Conservation (phyloP, 352 stramenopile species). For the Pythium brassicae region DNA sequence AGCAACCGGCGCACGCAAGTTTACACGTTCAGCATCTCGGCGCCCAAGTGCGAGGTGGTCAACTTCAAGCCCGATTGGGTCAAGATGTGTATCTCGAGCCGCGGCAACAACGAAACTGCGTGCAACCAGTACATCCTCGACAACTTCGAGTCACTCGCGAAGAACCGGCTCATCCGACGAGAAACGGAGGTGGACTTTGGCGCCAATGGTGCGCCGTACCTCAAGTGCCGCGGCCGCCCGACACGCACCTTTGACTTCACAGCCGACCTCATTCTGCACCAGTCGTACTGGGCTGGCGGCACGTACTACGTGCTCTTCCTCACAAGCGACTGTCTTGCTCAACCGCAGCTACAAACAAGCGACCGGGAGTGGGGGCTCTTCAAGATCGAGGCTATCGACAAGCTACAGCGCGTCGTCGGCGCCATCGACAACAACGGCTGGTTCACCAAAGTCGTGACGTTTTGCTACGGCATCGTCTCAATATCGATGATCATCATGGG, state of each 20-base stretch:
- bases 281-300: constrained; percentile 49
- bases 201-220: constrained; percentile 25
- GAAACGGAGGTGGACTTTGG: constrained; percentile 36
- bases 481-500: constrained; percentile 36
- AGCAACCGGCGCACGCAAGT: constrained; percentile 22
- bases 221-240: constrained; percentile 37
- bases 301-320: constrained; percentile 46
- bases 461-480: constrained; percentile 32
- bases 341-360: constrained; percentile 24
- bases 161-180: constrained; percentile 26
- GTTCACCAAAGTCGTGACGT: not conserved
- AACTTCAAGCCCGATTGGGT: constrained; percentile 37
- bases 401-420: constrained; percentile 24
- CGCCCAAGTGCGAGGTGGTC: constrained; percentile 30
- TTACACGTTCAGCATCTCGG: constrained; percentile 36
- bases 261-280: constrained; percentile 44
- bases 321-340: constrained; percentile 38
- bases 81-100: constrained; percentile 21
- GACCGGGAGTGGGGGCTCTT: constrained; percentile 44
- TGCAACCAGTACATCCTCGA: constrained; percentile 49
- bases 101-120: constrained; percentile 17
- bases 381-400: constrained; percentile 18
- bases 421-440: constrained; percentile 15
- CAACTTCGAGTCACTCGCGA: constrained; percentile 35
- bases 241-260: constrained; percentile 36